Evolutionary conservation across 2,329 filamentous ascomycete genomes (phyloP).

Genomic region (Aaosphaeria arxii): DNA sequence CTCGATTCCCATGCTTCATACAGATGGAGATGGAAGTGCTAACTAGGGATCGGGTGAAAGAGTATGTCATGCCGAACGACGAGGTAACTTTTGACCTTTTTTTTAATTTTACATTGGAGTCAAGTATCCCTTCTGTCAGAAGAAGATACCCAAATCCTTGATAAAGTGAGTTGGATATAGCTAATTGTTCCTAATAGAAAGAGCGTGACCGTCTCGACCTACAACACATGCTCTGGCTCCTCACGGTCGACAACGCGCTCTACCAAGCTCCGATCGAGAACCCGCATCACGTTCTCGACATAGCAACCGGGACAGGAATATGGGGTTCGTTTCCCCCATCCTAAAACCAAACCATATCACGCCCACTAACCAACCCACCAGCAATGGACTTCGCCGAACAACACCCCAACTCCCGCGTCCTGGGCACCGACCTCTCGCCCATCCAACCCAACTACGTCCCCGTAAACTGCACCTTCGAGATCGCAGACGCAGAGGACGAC

Average conservation of each 20-base stretch:
- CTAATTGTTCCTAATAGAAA: constrained; percentile 5
- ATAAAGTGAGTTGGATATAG: too few species aligned
- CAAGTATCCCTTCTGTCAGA: neutral
- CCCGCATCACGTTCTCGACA: constrained; percentile 13
- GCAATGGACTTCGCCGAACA: constrained; percentile 13
- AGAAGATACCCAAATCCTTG: neutral
- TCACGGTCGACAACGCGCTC: constrained; percentile 12
- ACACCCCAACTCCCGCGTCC: constrained; percentile 12
- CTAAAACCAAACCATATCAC: too few species aligned
- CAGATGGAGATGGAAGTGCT: neutral
- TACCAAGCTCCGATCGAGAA: constrained; percentile 10
- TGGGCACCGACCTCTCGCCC: constrained; percentile 28
- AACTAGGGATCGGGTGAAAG: constrained; percentile 2
- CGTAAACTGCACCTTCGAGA: constrained; percentile 22
- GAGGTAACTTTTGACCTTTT: constrained; percentile 7
- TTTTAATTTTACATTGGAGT: too few species aligned
- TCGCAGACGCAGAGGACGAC: constrained; percentile 37
- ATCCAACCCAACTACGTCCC: constrained; percentile 22
- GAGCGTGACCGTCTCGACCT: constrained; percentile 20
- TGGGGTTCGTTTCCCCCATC: constrained; percentile 2
- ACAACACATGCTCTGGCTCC: constrained; percentile 19
- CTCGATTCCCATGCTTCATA: neutral
- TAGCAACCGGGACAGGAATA: constrained; percentile 20
- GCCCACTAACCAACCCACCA: too few species aligned
- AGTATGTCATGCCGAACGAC: constrained; percentile 20